Evolutionary conservation across 2,329 filamentous ascomycete genomes (phyloP).

Genomic region (Tetracladium maxilliforme): DNA sequence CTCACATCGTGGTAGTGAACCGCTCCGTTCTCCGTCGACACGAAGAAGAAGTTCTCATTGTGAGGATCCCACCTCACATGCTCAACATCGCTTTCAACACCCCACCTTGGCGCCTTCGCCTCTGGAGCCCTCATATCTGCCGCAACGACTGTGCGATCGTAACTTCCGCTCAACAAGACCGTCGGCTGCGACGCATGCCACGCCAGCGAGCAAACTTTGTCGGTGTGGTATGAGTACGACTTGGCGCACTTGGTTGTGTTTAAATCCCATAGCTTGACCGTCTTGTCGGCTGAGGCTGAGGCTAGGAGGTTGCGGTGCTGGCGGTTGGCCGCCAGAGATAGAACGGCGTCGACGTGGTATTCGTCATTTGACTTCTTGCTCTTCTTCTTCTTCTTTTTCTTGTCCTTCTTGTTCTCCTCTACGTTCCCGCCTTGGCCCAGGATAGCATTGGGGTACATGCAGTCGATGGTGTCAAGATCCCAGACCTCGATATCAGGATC

Average conservation of each 20-base stretch:
- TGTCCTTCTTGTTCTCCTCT: constrained; percentile 40
- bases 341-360: constrained; percentile 87
- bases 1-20: constrained; percentile 87
- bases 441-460: constrained; percentile 96
- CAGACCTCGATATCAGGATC: constrained; percentile 98
- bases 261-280: constrained; percentile 94
- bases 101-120: constrained; percentile 70
- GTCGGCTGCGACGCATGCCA: constrained; percentile 87
- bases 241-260: constrained; percentile 87
- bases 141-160: constrained; percentile 87
- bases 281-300: constrained; percentile 90
- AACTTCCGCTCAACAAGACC: constrained; percentile 80
- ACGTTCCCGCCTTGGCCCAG: constrained; percentile 56
- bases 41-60: constrained; percentile 85
- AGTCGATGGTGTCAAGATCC: constrained; percentile 91
- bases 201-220: constrained; percentile 92
- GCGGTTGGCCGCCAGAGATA: constrained; percentile 82
- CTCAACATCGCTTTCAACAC: constrained; percentile 92
- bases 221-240: constrained; percentile 89
- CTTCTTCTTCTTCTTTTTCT: constrained; percentile 88
- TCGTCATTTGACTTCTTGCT: constrained; percentile 75
- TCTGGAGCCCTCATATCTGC: constrained; percentile 92
- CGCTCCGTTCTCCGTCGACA: constrained; percentile 82
- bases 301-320: constrained; percentile 89
- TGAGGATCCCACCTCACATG: constrained; percentile 87